These are phyloP conservation scores for Canavalia ensiformis DNA, from an alignment of 306 rosid species.

Conservation along the genomic window DNA sequence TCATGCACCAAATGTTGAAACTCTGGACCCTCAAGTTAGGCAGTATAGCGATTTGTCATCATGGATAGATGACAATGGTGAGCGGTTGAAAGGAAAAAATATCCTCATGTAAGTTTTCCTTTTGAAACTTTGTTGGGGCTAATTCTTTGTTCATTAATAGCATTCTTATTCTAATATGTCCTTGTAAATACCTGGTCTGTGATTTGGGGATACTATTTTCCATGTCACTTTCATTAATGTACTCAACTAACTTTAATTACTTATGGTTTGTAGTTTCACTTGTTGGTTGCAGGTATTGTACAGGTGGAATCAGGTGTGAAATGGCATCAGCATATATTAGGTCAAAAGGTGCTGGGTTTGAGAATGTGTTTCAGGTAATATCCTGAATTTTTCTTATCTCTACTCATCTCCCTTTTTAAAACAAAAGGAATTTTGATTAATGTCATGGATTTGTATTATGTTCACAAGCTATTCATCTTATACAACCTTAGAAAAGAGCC, in stretches of 20 bases:
- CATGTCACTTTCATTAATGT: background rate
- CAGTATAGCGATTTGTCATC: slow-evolving; percentile 92
- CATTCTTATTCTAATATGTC: slow-evolving; percentile 8
- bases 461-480: slow-evolving; percentile 5
- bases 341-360: slow-evolving; percentile 92
- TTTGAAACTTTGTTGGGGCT: background rate
- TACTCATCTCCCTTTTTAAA: background rate
- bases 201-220: slow-evolving; percentile 16
- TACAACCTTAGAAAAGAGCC: slow-evolving; percentile 4
- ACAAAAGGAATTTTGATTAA: background rate
- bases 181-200: background rate
- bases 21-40: slow-evolving; percentile 83
- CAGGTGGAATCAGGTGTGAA: slow-evolving; percentile 96
- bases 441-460: slow-evolving; percentile 21
- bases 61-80: slow-evolving; percentile 83
- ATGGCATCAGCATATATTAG: slow-evolving; percentile 97
- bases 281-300: slow-evolving; percentile 83
- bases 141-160: background rate
- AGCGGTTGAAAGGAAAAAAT: slow-evolving; percentile 72
- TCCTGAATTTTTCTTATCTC: slow-evolving; percentile 30
- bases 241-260: background rate
- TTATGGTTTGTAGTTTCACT: slow-evolving; percentile 29
- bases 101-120: slow-evolving; percentile 78
- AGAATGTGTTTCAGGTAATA: slow-evolving; percentile 90
- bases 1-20: slow-evolving; percentile 69